Percentiles rank a stretch among this genome's conserved stretches.
These are phyloP conservation scores for Evansstolkia leycettana DNA, from an alignment of 495 filamentous ascomycete species.

Conservation along the genomic window DNA sequence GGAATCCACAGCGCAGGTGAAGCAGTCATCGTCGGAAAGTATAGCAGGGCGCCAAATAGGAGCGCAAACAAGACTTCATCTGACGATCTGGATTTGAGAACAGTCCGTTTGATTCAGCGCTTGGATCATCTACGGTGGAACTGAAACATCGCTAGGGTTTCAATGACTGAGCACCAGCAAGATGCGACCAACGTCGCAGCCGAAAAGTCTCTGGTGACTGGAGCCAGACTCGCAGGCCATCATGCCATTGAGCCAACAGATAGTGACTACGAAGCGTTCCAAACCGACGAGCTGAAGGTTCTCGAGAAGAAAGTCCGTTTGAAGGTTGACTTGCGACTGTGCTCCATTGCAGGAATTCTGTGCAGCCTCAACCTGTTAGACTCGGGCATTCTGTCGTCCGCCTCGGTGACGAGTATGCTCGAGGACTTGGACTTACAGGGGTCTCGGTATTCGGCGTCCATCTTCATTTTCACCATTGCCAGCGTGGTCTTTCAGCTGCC, in stretches of 20 bases:
- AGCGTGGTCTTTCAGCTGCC: conserved; percentile 67
- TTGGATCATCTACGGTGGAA: too few species aligned
- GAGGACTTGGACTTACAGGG: conserved; percentile 51
- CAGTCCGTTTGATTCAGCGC: too few species aligned
- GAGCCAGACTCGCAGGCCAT: not conserved
- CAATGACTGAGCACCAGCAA: not conserved
- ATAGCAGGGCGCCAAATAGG: too few species aligned
- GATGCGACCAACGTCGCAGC: not conserved
- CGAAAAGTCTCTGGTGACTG: not conserved
- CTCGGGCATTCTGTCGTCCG: conserved; percentile 64
- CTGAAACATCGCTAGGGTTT: too few species aligned
- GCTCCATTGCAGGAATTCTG: conserved; percentile 61
- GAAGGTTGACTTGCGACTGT: conserved; percentile 63
- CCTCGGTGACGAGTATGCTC: conserved; percentile 64
- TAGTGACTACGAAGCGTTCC: not conserved
- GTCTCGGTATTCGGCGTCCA: conserved; percentile 56
- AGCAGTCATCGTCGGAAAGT: too few species aligned
- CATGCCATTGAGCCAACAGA: not conserved
- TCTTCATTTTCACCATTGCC: conserved; percentile 70
- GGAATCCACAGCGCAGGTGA: too few species aligned
- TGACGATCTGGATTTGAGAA: too few species aligned
- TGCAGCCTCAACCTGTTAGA: conserved; percentile 64
- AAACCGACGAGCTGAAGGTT: conserved; percentile 7
- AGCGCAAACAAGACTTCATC: too few species aligned
- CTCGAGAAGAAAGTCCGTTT: conserved; percentile 36